Evolutionary conservation across 192 early-diverging fungal species (phyloP), one percentile per base, ranked within the genome.

Genomic region (Rhizophlyctis rosea): DNA sequence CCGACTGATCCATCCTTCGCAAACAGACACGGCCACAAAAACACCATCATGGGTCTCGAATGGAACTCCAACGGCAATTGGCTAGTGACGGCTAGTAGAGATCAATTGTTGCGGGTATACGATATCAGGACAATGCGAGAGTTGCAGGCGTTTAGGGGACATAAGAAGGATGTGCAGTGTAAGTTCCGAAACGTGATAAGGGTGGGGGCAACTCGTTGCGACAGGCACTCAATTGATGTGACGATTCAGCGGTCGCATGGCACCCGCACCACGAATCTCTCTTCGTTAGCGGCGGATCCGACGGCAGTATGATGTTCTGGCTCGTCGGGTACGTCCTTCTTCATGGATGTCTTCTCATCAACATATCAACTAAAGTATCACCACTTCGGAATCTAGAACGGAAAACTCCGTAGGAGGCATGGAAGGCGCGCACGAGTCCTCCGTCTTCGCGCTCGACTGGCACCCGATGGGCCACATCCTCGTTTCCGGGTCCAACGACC

Each of bases 41-140:
- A 95, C 70, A 87, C 92, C 1, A 88, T 99, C 35, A 71, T 89
- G n/a, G 84, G 84, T 2, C 72, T 96, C 4, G 76, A 91, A 66
- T 99, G 95, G 95, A 99, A 99, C 71, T 84, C 84, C 44, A 99
- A 99, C 76, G 97, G 97, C 21, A 90, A 93, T 66, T 99, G 97
- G 97, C 76, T 99, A 2, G 83, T 90, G 2, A 94, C 89, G 14
- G 91, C 90, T 0, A 91, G 89, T 36, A 75, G 93, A 57, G 97
- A 99, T 74, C 90, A 93, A 59, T 68, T 93, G 34, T 75, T 99
- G 31, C 90, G 95, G 65, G 77, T 99, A 13, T 99, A 90, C 74
- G 97, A 99, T 72, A 91, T 99, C 27, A 79, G 97, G 5, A 92
- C 86, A 47, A 90, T 98, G 87, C 88, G 90, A 59, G 94, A 96